Base-by-base conservation (phyloP, 768 basidiomycete genomes). In the Gloeostereum incarnatum region DNA sequence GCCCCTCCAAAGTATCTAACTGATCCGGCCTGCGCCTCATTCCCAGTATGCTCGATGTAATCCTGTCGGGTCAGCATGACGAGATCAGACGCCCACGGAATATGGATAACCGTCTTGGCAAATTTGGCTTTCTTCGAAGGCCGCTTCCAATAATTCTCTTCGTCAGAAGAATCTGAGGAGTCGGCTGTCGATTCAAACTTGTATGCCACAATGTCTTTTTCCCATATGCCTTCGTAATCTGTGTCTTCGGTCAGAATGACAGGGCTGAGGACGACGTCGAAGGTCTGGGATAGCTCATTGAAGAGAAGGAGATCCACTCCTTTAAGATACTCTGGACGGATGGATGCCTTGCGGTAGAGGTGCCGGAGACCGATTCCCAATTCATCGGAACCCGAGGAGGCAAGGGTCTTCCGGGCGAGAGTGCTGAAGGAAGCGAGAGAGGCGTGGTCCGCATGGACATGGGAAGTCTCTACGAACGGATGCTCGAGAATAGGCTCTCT, bases 301-400 rank as follows among this genome's bases (percentile, higher is more conserved):
- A 43, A 45, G n/a, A 49, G n/a, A 16, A 42, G 22, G 4, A 21
- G 41, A 36, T 50, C 49, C 14, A 40, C 19, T 6, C 49, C 46
- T 29, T 50, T 50, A 18, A 50, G 40, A 34, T 48, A 48, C 16
- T 43, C 42, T 5, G 38, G 39, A 5, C 14, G 14, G 20, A 50
- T 45, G 24, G 44, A 43, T 19, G 47, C 35, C 22, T 38, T 23
- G 31, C 49, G 44, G 37, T 50, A 43, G 22, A 48, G 30, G 24
- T 50, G 40, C 32, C 40, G 47, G 24, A 50, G 30, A 4, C 44
- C 34, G 24, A 48, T 36, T 2, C 27, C 49, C n/a, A 50, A 39
- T 21, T 38, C 41, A 17, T 20, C n/a, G n/a, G n/a, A n/a, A n/a
- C n/a, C n/a, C n/a, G n/a, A n/a, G n/a, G n/a, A n/a, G n/a, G n/a